Evolutionary conservation across 176 grass and related monocot species (phyloP).

Genomic region (Zizania latifolia): DNA sequence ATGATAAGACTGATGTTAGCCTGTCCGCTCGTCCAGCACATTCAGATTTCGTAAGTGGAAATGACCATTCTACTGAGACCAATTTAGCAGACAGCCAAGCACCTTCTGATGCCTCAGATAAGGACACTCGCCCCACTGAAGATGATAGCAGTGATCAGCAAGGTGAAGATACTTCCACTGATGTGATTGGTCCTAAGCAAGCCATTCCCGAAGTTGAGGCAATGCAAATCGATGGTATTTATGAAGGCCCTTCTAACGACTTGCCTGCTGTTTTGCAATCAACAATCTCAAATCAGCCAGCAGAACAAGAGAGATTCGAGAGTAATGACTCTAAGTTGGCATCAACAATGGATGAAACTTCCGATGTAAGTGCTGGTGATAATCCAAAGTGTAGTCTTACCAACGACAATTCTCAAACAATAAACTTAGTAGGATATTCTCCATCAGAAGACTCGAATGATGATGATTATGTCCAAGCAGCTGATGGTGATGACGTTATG

Average conservation of each 20-base stretch:
- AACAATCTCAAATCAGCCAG: not conserved
- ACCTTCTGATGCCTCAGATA: conserved; percentile 20
- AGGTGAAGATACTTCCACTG: conserved; percentile 4
- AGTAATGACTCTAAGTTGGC: not conserved
- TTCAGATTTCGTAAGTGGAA: conserved; percentile 16
- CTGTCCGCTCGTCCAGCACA: not conserved
- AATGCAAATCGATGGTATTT: not conserved
- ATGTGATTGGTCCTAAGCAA: conserved; percentile 8
- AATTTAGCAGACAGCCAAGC: not conserved
- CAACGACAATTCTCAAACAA: conserved; percentile 4
- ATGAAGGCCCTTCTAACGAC: conserved; percentile 4
- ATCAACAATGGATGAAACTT: not conserved
- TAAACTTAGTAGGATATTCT: conserved; percentile 38
- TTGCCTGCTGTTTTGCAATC: conserved; percentile 15
- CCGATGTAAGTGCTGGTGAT: not conserved
- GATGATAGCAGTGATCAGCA: too few species aligned
- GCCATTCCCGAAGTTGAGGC: not conserved
- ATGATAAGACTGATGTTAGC: not conserved
- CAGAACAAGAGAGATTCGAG: conserved; percentile 2
- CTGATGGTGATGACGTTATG: not conserved
- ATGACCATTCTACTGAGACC: not conserved
- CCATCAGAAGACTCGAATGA: conserved; percentile 37
- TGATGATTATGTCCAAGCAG: conserved; percentile 5
- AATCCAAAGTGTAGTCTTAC: not conserved
- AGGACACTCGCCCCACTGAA: too few species aligned